Evolutionary conservation across 1,284 basidiomycete genomes (phyloP).

Genomic region (Testicularia cyperi): DNA sequence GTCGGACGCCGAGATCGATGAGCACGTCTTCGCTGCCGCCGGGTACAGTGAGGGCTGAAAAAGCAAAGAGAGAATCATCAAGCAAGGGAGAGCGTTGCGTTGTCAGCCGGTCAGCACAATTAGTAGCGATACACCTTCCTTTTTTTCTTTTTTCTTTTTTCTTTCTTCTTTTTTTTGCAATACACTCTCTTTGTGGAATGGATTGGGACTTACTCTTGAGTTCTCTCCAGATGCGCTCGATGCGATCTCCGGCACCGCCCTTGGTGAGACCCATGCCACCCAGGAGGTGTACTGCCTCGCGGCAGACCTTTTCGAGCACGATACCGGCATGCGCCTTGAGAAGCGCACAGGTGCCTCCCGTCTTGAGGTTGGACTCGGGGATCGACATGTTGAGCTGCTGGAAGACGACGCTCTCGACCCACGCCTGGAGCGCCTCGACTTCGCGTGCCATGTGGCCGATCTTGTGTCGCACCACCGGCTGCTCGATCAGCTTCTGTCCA

Average conservation of each 20-base stretch:
- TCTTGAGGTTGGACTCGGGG: constrained; percentile 33
- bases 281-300: constrained; percentile 41
- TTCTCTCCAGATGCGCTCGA: constrained; percentile 49
- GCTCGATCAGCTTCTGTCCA: constrained; percentile 48
- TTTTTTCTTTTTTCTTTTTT: no score
- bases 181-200: no score
- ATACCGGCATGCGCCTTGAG: constrained; percentile 54
- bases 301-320: constrained; percentile 39
- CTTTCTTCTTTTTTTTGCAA: no score
- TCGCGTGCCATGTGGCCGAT: constrained; percentile 52
- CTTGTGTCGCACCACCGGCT: constrained; percentile 53
- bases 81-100: neutral
- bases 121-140: no score
- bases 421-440: constrained; percentile 50
- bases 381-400: constrained; percentile 38
- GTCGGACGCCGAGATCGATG: constrained; percentile 46
- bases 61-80: neutral
- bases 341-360: constrained; percentile 44
- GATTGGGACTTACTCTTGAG: constrained; percentile 27
- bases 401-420: constrained; percentile 42
- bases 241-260: constrained; percentile 46
- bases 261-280: constrained; percentile 51
- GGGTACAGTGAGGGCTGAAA: constrained; percentile 30
- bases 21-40: constrained; percentile 49
- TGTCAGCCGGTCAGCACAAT: no score